Evolutionary conservation across 2,329 filamentous ascomycete species (phyloP), one percentile per base, ranked within the genome.

Genomic region (Clonostachys rosea): DNA sequence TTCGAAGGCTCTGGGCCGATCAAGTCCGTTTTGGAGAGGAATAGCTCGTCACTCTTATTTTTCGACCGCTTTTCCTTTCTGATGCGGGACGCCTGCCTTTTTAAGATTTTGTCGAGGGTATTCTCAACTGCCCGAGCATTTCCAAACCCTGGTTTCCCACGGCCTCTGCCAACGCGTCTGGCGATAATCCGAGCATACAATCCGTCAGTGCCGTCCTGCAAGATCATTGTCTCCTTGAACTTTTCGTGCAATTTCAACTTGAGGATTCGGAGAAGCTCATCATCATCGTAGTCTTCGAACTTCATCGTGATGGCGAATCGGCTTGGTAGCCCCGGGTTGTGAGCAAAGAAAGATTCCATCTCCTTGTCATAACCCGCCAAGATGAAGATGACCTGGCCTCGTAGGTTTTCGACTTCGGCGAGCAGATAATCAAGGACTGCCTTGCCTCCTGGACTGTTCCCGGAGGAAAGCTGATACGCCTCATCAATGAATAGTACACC

Each of bases 401-500:
- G 77, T 1, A 81, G 70, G 45, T 89, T 88, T 54, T 91, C 87
- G 1, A 90, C 78, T 54, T 91, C 86, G 0, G 84, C 74, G 0
- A 92, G 74, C 0, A 92, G 68, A 50, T 76, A 88, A 51, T 92
- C 86, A 0, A 92, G 67, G 0, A 90, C 84, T 0, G 76, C 74
- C 1, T 65, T 69, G 0, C 87, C 86, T 1, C 78, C 78, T 3
- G 59, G 55, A 18, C 67, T 85, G 47, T 79, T 78, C 0, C 76
- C 76, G 1, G 78, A 79, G 0, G 80, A 74, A 0, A 92, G 69
- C 52, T 91, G 87, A 56, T 92, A 91, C 0, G 87, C 86, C 60
- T 92, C 87, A 50, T 92, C 88, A 18, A 92, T 84, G 57, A 92
- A 91, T 2, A 89, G 56, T 0, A 83, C 83, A 0, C 88, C 88